Base-by-base conservation (phyloP, 345 rosid species). In the Sisymbrium altissimum region DNA sequence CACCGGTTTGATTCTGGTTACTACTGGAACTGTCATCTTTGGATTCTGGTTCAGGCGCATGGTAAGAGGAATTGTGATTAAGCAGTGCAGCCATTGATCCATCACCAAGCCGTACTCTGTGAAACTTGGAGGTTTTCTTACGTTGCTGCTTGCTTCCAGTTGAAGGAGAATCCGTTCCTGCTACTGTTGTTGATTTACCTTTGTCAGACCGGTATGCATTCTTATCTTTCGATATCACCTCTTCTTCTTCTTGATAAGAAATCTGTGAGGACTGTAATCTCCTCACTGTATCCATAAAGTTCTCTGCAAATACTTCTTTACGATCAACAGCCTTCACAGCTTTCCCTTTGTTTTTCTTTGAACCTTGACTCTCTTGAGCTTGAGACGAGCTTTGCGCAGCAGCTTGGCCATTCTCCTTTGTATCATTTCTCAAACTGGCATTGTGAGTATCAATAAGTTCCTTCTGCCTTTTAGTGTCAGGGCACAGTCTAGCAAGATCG, bases 401-500 rank as follows among this genome's bases (percentile, higher is more conserved):
- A 36, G 3, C 66, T 80, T 33, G 50, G 43, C 27, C 74, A 66
- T 73, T 79, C 66, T 46, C 81, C 77, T 64, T 84, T 11, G 30
- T n/a, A 30, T 18, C 74, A 45, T 67, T 78, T 75, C 59, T 80
- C 80, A 81, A 55, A 73, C 80, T 76, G 40, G 87, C 78, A 68
- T 78, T 84, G 74, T 92, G 84, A 14, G 81, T 76, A 53, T 90
- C 95, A 67, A 92, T 72, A 38, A 96, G 89, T 73, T 92, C 96
- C 82, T 86, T 84, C 83, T 92, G 97, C 81, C 90, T 96, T 71
- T 66, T 86, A 23, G 84, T 64, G 75, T 96, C 97, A 70, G 98
- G 99, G 21, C 86, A 87, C 29, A 92, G 88, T 66, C 87, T 84
- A 75, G 98, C 99, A 80, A 96, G 80, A 66, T 92, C 98, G 54